Base-by-base conservation (phyloP, 148 eudicot species). In the Talinum fruticosum region DNA sequence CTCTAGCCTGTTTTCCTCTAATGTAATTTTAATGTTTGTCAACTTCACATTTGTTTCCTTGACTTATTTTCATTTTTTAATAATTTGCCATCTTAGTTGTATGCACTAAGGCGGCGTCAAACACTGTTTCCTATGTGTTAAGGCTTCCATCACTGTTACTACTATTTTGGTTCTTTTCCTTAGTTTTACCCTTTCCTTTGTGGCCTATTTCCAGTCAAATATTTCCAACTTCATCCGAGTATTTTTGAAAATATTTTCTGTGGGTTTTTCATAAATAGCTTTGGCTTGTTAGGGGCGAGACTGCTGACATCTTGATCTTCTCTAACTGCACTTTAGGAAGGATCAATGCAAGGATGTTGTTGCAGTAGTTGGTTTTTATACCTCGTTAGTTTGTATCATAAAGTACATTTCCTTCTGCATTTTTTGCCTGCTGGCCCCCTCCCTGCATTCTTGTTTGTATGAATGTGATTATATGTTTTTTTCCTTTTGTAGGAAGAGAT, bases 401-500 rank as follows among this genome's bases (percentile, higher is more conserved):
- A 59, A 23, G 29, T 8, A 24, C 26, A 8, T 59, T 51, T 51
- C 57, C 28, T n/a, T 59, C 28, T 51, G n/a, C 18, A 51, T 51
- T 51, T 51, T 51, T 18, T 51, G 5, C 57, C 23, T 18, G 23
- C 18, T 51, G n/a, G 5, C 18, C 57, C 47, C 57, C 57, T 51
- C 57, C 4, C n/a, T 51, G 57, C 5, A 19, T 59, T n/a, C 64
- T 23, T 59, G 64, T 23, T 24, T 24, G 28, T 59, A 23, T 59
- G 29, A n/a, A n/a, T 59, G 29, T 59, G 64, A 59, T 59, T 59
- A 8, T n/a, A 10, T n/a, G n/a, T 8, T 29, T 24, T 59, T 59
- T 38, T 18, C 29, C 21, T 75, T 35, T 61, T 75, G 51, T 36
- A 78, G 87, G 84, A 74, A 81, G 80, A 82, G 87, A 84, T 66